Percentiles rank a stretch among this genome's conserved stretches.
These are phyloP conservation scores for Aspergillus egyptiacus DNA, from an alignment of 495 filamentous ascomycete genomes.

Conservation along the genomic window DNA sequence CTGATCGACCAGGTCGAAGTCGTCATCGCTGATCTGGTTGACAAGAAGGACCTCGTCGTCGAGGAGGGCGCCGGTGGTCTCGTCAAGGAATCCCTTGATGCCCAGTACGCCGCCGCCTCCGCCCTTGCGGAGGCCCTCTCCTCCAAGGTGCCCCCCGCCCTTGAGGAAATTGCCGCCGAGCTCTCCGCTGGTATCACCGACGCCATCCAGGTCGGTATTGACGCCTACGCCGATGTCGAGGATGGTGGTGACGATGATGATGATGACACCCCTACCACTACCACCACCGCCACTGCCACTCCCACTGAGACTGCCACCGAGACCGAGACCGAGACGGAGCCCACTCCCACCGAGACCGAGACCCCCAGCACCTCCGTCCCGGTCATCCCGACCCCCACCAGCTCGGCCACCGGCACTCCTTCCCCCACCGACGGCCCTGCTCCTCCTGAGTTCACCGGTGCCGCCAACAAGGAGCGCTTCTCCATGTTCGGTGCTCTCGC, in stretches of 20 bases:
- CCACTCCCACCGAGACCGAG: conserved; percentile 13
- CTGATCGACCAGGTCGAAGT: conserved; percentile 26
- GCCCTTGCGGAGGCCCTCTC: conserved; percentile 28
- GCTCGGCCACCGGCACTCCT: background rate
- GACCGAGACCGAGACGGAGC: background rate
- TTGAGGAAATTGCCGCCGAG: conserved; percentile 19
- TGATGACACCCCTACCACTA: too few species aligned
- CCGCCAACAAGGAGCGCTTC: conserved; percentile 25
- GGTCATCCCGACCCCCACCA: conserved; percentile 3
- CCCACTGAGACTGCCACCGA: conserved; percentile 1
- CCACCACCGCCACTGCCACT: conserved; percentile 9
- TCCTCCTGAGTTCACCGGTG: conserved; percentile 28
- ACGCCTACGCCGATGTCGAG: conserved; percentile 18
- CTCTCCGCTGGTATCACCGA: conserved; percentile 30
- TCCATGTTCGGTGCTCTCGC: conserved; percentile 25
- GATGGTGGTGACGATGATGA: background rate
- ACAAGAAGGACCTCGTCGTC: conserved; percentile 32
- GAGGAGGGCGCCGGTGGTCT: conserved; percentile 24
- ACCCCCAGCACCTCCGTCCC: conserved; percentile 2
- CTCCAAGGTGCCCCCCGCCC: conserved; percentile 28
- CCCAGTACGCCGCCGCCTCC: conserved; percentile 28
- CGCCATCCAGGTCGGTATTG: conserved; percentile 28
- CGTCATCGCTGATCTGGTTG: conserved; percentile 26
- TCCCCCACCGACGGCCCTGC: conserved; percentile 12
- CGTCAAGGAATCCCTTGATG: conserved; percentile 14